Conservation (phyloP, 2,329 filamentous ascomycete species). For the Xylariaceae sp. region DNA sequence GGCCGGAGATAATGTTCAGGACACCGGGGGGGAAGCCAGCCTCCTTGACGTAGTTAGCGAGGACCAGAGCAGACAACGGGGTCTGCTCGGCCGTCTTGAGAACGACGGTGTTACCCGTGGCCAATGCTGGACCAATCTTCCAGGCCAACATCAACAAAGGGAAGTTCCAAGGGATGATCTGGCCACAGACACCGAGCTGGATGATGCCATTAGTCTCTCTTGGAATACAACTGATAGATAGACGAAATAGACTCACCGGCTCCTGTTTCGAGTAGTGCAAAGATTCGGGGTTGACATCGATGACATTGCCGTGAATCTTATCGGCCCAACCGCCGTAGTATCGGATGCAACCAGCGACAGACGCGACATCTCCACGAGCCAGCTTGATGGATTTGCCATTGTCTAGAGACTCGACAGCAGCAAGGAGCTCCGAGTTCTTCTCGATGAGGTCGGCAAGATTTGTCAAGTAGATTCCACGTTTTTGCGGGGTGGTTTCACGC, state of each 20-base stretch:
- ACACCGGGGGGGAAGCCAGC: conserved; percentile 76
- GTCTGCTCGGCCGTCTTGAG: conserved; percentile 76
- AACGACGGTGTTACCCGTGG: conserved; percentile 67
- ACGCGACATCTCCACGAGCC: conserved; percentile 69
- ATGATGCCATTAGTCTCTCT: conserved; percentile 10
- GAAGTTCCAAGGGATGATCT: conserved; percentile 90
- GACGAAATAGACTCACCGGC: conserved; percentile 49
- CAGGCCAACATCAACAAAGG: conserved; percentile 75
- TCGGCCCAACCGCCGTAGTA: conserved; percentile 91
- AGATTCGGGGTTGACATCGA: conserved; percentile 71
- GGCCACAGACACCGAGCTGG: conserved; percentile 55
- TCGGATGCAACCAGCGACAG: conserved; percentile 66
- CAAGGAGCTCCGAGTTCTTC: conserved; percentile 71
- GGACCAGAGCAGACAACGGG: conserved; percentile 63
- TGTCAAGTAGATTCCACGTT: conserved; percentile 64
- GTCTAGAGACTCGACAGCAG: conserved; percentile 80
- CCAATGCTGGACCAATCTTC: conserved; percentile 75
- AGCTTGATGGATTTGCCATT: conserved; percentile 78
- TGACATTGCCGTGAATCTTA: conserved; percentile 84
- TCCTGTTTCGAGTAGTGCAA: conserved; percentile 82
- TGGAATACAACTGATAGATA: background rate
- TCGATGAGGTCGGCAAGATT: conserved; percentile 80
- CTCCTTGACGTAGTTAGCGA: conserved; percentile 64
- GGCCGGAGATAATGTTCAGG: conserved; percentile 72
- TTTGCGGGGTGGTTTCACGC: conserved; percentile 62